Percentiles rank a stretch among this genome's conserved stretches.
Conservation (phyloP, 2,329 filamentous ascomycete genomes). For the Bisporella sp. region DNA sequence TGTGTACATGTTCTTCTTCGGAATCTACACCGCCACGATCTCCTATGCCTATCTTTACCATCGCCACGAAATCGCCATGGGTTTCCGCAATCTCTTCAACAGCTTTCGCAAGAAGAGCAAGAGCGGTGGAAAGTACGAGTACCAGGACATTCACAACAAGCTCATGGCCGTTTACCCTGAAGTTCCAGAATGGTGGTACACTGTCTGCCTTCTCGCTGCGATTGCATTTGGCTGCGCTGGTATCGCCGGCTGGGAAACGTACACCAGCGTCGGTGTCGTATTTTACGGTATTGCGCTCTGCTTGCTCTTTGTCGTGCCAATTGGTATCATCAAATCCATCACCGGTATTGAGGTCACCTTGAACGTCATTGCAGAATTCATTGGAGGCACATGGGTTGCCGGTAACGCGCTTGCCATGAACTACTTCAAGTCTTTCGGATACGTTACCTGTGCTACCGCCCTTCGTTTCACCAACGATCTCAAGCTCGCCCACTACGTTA, state of each 20-base stretch:
- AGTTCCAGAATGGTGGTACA: slow-evolving; percentile 53
- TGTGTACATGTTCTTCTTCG: slow-evolving; percentile 65
- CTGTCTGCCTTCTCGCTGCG: slow-evolving; percentile 36
- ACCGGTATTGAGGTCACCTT: slow-evolving; percentile 22
- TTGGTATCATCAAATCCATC: slow-evolving; percentile 13
- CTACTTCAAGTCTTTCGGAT: slow-evolving; percentile 8
- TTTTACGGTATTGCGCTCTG: slow-evolving; percentile 23
- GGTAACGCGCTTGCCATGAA: background rate
- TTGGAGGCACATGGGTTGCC: background rate
- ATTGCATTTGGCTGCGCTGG: slow-evolving; percentile 31
- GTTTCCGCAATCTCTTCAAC: slow-evolving; percentile 34
- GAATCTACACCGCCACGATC: slow-evolving; percentile 60
- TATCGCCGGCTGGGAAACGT: slow-evolving; percentile 8
- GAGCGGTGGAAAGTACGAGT: slow-evolving; percentile 48
- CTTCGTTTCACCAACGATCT: slow-evolving; percentile 25
- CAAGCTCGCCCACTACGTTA: slow-evolving; percentile 49
- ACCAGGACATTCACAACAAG: slow-evolving; percentile 33
- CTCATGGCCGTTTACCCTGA: slow-evolving; percentile 51
- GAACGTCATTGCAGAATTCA: background rate
- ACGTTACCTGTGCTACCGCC: slow-evolving; percentile 9
- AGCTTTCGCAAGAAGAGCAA: slow-evolving; percentile 35
- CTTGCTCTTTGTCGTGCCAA: slow-evolving; percentile 18
- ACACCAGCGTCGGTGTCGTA: slow-evolving; percentile 17
- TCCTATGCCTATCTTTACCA: slow-evolving; percentile 63
- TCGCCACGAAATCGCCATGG: slow-evolving; percentile 53